phyloP scores from a whole-genome alignment of 495 filamentous ascomycete species.

The Trichocladium antarcticum region DNA sequence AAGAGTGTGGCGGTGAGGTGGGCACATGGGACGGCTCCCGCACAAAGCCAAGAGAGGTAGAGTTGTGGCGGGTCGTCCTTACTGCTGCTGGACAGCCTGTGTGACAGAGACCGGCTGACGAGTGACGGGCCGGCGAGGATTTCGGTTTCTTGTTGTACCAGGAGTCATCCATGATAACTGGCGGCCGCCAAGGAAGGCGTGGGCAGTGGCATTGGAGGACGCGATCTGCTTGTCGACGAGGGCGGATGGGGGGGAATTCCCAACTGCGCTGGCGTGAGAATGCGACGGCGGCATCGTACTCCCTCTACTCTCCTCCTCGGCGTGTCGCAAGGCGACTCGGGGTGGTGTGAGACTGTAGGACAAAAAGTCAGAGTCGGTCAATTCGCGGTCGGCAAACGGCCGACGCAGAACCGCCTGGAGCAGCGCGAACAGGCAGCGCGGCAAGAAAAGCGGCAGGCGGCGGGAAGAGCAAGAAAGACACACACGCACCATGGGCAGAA shows the following conservation, averaged over 20 bases:
- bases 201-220: slow-evolving; percentile 58
- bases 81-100: slow-evolving; percentile 7
- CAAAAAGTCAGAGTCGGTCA: not conserved
- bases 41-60: too few species aligned
- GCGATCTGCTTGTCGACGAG: slow-evolving; percentile 37
- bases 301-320: slow-evolving; percentile 7
- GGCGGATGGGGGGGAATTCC: not conserved
- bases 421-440: too few species aligned
- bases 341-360: slow-evolving; percentile 6
- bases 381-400: not conserved
- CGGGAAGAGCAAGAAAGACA: not conserved
- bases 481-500: not conserved
- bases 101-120: not conserved
- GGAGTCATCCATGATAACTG: slow-evolving; percentile 58
- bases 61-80: slow-evolving; percentile 2
- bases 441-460: too few species aligned
- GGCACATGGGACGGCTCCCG: too few species aligned
- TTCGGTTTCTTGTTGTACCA: slow-evolving; percentile 25
- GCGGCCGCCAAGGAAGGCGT: slow-evolving; percentile 51
- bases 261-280: not conserved
- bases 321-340: slow-evolving; percentile 3
- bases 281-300: slow-evolving; percentile 12
- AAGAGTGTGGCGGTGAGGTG: too few species aligned
- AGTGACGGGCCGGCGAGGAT: slow-evolving; percentile 22
- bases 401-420: too few species aligned